Evolutionary conservation across 2,329 filamentous ascomycete species (phyloP).

Genomic region (Onygenales sp.): DNA sequence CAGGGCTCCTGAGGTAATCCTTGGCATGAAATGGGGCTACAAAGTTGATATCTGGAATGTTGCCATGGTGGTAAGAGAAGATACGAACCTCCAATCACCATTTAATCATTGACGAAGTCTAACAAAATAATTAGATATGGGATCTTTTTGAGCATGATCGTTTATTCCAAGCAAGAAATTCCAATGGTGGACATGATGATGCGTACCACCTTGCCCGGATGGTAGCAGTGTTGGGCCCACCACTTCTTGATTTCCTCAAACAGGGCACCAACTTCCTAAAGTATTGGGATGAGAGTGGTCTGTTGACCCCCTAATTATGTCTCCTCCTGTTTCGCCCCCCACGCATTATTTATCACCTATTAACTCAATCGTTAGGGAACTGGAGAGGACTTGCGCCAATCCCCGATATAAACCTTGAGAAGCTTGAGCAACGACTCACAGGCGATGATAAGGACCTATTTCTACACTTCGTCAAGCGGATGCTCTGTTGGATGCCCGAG

Average conservation of each 20-base stretch:
- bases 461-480: neutral
- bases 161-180: neutral
- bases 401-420: conserved; percentile 1
- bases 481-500: conserved; percentile 5
- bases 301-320: neutral
- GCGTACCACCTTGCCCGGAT: neutral
- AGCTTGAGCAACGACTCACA: neutral
- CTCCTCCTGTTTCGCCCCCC: neutral
- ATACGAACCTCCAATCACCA: neutral
- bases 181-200: neutral
- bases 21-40: conserved; percentile 19
- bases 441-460: neutral
- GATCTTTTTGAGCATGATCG: conserved; percentile 1
- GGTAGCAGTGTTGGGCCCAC: neutral
- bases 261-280: neutral
- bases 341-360: neutral
- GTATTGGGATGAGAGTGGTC: conserved; percentile 8
- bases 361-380: conserved; percentile 1
- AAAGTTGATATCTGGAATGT: conserved; percentile 23
- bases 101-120: neutral
- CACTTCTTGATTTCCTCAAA: neutral
- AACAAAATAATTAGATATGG: conserved; percentile 1
- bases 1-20: conserved; percentile 20
- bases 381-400: conserved; percentile 5
- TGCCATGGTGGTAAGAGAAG: conserved; percentile 15